Evolutionary conservation across 768 basidiomycete species (phyloP).

Genomic region (Naganishia friedmannii): DNA sequence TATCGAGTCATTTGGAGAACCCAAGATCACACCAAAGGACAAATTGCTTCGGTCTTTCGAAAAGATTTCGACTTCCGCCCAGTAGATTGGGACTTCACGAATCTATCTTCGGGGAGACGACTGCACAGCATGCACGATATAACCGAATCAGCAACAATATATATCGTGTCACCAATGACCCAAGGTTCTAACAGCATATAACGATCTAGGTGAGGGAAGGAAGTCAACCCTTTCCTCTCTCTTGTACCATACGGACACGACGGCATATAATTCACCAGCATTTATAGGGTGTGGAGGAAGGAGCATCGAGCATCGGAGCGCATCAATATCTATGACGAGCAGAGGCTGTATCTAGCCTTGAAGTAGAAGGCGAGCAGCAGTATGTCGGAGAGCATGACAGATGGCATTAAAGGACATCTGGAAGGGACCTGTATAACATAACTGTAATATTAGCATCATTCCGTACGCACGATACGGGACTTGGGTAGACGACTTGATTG

Average conservation of each 20-base stretch:
- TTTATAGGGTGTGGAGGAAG: neutral
- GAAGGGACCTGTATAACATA: neutral
- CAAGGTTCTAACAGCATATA: constrained; percentile 3
- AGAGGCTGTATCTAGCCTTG: constrained; percentile 1
- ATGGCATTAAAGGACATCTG: neutral
- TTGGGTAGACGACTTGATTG: neutral
- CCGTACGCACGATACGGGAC: neutral
- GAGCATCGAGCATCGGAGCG: constrained; percentile 17
- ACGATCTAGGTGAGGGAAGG: constrained; percentile 4
- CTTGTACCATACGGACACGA: constrained; percentile 10
- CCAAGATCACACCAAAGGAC: constrained; percentile 50
- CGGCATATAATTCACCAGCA: constrained; percentile 24
- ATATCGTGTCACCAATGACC: constrained; percentile 7
- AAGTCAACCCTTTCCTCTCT: neutral
- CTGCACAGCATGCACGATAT: neutral
- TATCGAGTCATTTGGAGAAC: constrained; percentile 52
- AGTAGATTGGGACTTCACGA: neutral
- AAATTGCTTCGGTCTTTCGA: constrained; percentile 44
- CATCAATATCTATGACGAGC: neutral
- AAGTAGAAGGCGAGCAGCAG: neutral
- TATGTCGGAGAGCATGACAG: neutral
- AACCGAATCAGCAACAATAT: constrained; percentile 10
- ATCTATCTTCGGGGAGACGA: neutral
- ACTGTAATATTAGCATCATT: neutral
- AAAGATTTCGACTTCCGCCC: neutral